Conservation (phyloP, 768 basidiomycete genomes). For the Cyclocybe aegerita region DNA sequence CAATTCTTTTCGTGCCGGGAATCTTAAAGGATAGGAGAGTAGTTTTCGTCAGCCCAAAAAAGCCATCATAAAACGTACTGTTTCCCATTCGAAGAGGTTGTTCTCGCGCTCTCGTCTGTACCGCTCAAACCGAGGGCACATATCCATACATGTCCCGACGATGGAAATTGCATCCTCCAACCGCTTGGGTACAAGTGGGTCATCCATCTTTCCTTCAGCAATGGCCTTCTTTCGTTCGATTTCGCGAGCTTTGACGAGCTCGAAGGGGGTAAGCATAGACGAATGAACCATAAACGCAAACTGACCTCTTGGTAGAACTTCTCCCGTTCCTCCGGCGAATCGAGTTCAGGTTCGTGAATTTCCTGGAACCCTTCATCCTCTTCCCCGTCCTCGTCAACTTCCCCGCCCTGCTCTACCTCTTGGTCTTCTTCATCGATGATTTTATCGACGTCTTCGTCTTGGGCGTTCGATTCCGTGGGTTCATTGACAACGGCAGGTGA, state of each 20-base stretch:
- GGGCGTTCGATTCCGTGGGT: conserved; percentile 1
- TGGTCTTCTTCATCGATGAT: conserved; percentile 28
- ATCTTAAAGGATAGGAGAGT: conserved; percentile 52
- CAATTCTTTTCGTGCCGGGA: conserved; percentile 81
- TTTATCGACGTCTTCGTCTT: conserved; percentile 29
- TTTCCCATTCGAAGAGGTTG: conserved; percentile 85
- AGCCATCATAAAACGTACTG: conserved; percentile 53
- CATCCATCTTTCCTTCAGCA: conserved; percentile 83
- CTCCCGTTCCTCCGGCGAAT: conserved; percentile 64
- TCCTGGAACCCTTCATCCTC: conserved; percentile 19
- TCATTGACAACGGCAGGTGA: conserved; percentile 23
- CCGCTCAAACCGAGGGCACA: conserved; percentile 94
- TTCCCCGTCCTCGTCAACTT: conserved; percentile 30
- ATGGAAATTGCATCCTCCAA: conserved; percentile 92
- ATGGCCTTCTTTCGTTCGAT: conserved; percentile 72
- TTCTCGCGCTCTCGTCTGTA: conserved; percentile 89
- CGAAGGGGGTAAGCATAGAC: conserved; percentile 19
- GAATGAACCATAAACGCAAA: conserved; percentile 14
- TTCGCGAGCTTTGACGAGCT: conserved; percentile 78
- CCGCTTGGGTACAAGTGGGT: conserved; percentile 74
- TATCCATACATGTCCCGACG: conserved; percentile 87
- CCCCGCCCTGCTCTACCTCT: conserved; percentile 27
- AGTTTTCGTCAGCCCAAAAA: conserved; percentile 27
- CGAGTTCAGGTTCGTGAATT: conserved; percentile 51
- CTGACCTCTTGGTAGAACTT: conserved; percentile 72